Percentiles rank a stretch among this genome's conserved stretches.
phyloP scores from a whole-genome alignment of 768 basidiomycete genomes.

The Russula virescens region DNA sequence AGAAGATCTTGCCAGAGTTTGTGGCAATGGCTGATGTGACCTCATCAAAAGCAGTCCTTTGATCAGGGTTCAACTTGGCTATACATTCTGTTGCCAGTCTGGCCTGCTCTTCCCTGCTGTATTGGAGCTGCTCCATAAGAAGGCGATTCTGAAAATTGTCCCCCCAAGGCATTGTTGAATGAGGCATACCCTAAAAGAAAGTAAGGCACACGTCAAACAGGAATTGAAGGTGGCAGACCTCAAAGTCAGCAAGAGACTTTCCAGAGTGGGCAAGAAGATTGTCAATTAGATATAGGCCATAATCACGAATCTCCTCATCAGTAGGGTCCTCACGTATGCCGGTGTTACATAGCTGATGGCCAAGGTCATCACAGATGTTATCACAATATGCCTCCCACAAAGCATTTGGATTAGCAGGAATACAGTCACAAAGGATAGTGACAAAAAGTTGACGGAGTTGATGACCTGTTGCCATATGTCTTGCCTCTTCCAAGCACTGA shows the following conservation, averaged over 20 bases:
- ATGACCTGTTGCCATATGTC: constrained; percentile 29
- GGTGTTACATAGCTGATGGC: constrained; percentile 18
- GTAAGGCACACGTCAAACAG: no score
- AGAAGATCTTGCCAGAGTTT: constrained; percentile 31
- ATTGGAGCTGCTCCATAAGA: constrained; percentile 33
- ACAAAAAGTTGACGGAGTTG: constrained; percentile 37
- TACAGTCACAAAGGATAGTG: constrained; percentile 32
- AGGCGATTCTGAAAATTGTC: constrained; percentile 26
- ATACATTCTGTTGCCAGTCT: neutral
- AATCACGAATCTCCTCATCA: constrained; percentile 34
- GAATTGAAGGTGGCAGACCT: no score
- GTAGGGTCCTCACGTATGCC: constrained; percentile 19
- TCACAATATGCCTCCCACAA: constrained; percentile 37
- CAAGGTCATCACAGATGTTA: constrained; percentile 41
- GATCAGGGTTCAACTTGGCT: constrained; percentile 23
- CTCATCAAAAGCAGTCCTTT: constrained; percentile 20
- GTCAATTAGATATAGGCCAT: constrained; percentile 39
- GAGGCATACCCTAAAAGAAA: no score
- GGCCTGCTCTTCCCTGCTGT: constrained; percentile 20
- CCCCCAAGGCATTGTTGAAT: constrained; percentile 36
- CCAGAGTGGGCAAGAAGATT: constrained; percentile 27
- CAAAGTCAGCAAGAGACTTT: constrained; percentile 25
- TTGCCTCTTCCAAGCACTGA: neutral
- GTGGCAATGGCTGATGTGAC: constrained; percentile 23
- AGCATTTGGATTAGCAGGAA: constrained; percentile 30